Conservation (phyloP, 192 early-diverging fungal species). For the Geranomyces variabilis region DNA sequence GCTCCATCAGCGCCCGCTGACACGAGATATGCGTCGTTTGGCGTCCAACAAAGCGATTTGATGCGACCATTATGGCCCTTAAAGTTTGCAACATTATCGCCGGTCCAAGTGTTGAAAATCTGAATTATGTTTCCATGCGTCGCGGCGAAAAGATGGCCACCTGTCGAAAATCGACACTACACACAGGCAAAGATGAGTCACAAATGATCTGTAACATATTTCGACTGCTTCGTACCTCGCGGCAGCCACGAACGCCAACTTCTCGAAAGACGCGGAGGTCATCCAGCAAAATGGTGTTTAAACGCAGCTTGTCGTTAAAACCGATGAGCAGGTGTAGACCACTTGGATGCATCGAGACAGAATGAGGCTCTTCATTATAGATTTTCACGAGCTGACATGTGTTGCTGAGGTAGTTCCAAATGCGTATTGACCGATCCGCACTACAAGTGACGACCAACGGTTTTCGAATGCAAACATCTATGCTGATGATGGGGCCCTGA, state of each 20-base stretch:
- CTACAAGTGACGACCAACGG: conserved; percentile 56
- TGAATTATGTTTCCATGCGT: conserved; percentile 64
- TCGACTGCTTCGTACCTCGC: conserved; percentile 62
- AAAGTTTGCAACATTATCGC: conserved; percentile 60
- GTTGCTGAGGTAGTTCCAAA: conserved; percentile 60
- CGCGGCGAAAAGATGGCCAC: conserved; percentile 65
- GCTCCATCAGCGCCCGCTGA: conserved; percentile 62
- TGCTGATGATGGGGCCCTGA: conserved; percentile 47
- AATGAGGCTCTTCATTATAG: conserved; percentile 57
- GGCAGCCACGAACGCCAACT: conserved; percentile 56
- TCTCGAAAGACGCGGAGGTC: conserved; percentile 58
- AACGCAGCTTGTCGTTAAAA: conserved; percentile 60
- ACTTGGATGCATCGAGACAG: conserved; percentile 59
- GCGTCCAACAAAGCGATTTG: conserved; percentile 52
- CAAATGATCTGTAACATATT: conserved; percentile 54
- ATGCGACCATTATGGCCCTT: conserved; percentile 66
- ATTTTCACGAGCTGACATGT: conserved; percentile 55
- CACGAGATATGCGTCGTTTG: conserved; percentile 56
- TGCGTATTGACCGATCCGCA: conserved; percentile 51
- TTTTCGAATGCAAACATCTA: conserved; percentile 59
- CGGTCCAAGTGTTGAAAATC: conserved; percentile 65
- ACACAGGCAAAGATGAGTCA: conserved; percentile 30
- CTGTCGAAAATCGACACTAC: conserved; percentile 38
- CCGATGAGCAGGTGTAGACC: conserved; percentile 60
- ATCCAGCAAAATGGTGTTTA: conserved; percentile 62